Base-by-base conservation (phyloP, 1,284 basidiomycete genomes). In the Anthracocystis setariae region DNA sequence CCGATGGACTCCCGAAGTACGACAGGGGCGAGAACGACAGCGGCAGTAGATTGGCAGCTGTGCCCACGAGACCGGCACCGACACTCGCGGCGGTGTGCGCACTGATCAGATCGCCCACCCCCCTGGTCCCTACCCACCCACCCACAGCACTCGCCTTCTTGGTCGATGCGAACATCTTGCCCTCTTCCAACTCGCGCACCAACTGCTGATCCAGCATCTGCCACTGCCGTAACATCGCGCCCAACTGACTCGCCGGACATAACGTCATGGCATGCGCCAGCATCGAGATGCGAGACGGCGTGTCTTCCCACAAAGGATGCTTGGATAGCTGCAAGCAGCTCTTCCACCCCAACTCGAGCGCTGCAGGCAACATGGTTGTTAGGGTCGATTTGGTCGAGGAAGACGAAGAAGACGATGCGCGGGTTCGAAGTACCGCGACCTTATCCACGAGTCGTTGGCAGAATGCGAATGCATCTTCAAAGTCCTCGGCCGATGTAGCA, bases 291-390 rank as follows among this genome's bases (percentile, higher is more conserved):
- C 60, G 33, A 3, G 23, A 20, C n/a, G 66, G 53, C 25, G 65
- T 63, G 43, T 76, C 65, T 21, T 56, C 40, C 70, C 70, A 76
- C 0, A 17, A 24, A 1, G 68, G 71, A 52, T 76, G 62, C 32
- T 73, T 76, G 23, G 46, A 45, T 9, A 76, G 40, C 24, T 72
- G 66, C 23, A 50, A 65, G 25, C 57, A 58, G 23, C 47, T 64
- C 38, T 60, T 63, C 64, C 67, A 73, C 0, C 50, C 67, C 21
- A 76, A 23, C 33, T 70, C 66, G 2, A 21, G 37, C 7, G 48
- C 57, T 18, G 27, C 21, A n/a, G n/a, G n/a, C n/a, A n/a, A n/a
- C n/a, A n/a, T n/a, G n/a, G n/a, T n/a, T n/a, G n/a, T n/a, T n/a
- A n/a, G n/a, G n/a, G n/a, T n/a, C n/a, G n/a, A n/a, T 13, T 21